Evolutionary conservation across 805 yeast genomes (phyloP).

Genomic region (Starmerella bombicola): DNA sequence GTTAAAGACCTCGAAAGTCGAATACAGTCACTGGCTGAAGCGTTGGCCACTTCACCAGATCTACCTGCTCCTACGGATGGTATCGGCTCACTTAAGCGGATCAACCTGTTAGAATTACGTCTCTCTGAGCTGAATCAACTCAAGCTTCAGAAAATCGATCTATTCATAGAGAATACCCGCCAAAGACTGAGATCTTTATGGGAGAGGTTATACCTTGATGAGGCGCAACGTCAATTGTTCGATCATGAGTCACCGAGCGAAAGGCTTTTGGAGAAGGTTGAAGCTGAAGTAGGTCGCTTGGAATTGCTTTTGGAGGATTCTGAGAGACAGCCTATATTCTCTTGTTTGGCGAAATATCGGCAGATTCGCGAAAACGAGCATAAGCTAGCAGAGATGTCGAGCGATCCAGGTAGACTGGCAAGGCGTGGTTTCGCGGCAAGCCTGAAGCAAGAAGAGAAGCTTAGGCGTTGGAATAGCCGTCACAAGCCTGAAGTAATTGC

Average conservation of each 20-base stretch:
- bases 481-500: constrained; percentile 52
- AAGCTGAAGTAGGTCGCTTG: constrained; percentile 44
- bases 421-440: constrained; percentile 15
- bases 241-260: background rate
- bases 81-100: background rate
- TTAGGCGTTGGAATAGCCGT: constrained; percentile 53
- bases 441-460: constrained; percentile 64
- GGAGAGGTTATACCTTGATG: constrained; percentile 7
- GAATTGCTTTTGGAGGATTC: constrained; percentile 33
- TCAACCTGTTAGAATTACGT: background rate
- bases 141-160: constrained; percentile 2
- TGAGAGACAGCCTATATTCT: constrained; percentile 1
- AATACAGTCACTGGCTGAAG: background rate
- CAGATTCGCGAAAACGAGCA: constrained; percentile 36
- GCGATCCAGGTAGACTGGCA: constrained; percentile 55
- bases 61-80: background rate
- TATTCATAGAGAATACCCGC: background rate
- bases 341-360: background rate
- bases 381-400: constrained; percentile 54
- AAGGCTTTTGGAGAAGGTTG: constrained; percentile 35
- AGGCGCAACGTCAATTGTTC: background rate
- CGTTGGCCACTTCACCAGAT: background rate
- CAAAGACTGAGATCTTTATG: constrained; percentile 3
- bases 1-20: background rate
- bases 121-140: constrained; percentile 2